Evolutionary conservation across 345 rosid genomes (phyloP), one percentile per base, ranked within the genome.

Genomic region (Microcos paniculata): DNA sequence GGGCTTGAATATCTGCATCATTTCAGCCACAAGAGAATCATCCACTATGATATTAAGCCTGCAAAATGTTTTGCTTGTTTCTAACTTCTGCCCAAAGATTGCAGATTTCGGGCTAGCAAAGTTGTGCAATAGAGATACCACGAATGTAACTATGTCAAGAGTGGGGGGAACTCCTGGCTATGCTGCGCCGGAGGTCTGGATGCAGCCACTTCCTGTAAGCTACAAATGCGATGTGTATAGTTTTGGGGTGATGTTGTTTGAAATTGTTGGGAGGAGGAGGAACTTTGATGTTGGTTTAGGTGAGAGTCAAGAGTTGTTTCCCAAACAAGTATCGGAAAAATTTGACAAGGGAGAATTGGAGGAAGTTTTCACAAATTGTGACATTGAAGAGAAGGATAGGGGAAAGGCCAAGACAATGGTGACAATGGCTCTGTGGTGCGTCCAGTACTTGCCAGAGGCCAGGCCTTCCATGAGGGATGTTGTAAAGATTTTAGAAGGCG

Each of bases 401-500:
- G 81, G 67, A 43, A 83, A 72, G 23, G 86, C 86, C 14, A 67
- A 56, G 64, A 78, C 77, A 18, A 79, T 83, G 83, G 62, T 48
- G 1, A 77, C 21, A 7, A 75, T 79, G 52, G 88, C 78, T 42
- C 23, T 81, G 0, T 70, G 59, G 58, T 85, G 88, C 53, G 70
- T 81, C 30, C 88, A 85, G 70, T 30, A 74, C 16, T 66, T 33
- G 26, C 80, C 84, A 1, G 78, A 81, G 62, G 69, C 73, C 1
- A 79, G 88, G 28, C 86, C 86, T 7, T 12, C 24, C 0, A 83
- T 78, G 81, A 80, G 84, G 42, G 33, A 49, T 38, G 84, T 82
- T 56, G 84, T 79, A 24, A 78, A 80, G 71, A 80, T 81, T 73
- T 59, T 83, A 71, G 82, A 85, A 31, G 88, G 86, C n/a, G 72